These are phyloP conservation scores for Dipodascus geniculatus DNA, from an alignment of 805 yeast genomes.

Conservation along the genomic window DNA sequence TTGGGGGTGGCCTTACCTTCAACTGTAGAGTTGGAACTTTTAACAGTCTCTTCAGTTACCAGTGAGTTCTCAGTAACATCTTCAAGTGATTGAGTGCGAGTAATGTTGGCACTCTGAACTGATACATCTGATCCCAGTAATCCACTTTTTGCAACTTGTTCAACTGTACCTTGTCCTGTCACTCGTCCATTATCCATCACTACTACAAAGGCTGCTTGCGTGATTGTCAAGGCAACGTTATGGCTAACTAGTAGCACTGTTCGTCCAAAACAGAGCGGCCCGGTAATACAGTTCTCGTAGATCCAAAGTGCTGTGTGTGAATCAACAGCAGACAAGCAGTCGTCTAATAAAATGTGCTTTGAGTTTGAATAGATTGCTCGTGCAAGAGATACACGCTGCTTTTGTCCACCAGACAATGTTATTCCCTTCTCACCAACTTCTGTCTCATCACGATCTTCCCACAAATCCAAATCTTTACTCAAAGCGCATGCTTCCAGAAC, in stretches of 20 bases:
- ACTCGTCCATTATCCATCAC: slow-evolving; percentile 78
- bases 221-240: slow-evolving; percentile 80
- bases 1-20: background rate
- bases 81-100: slow-evolving; percentile 86
- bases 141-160: slow-evolving; percentile 51
- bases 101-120: slow-evolving; percentile 60
- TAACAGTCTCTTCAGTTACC: slow-evolving; percentile 23
- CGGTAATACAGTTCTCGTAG: slow-evolving; percentile 82
- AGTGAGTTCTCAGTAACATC: slow-evolving; percentile 80
- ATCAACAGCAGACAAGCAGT: slow-evolving; percentile 93
- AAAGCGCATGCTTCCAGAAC: slow-evolving; percentile 82
- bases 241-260: slow-evolving; percentile 89
- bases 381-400: slow-evolving; percentile 91
- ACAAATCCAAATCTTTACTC: slow-evolving; percentile 65
- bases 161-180: slow-evolving; percentile 66
- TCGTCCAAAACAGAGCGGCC: slow-evolving; percentile 73
- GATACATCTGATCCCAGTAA: slow-evolving; percentile 62
- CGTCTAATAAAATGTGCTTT: slow-evolving; percentile 74
- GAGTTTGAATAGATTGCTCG: slow-evolving; percentile 87
- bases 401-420: slow-evolving; percentile 93
- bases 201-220: slow-evolving; percentile 69
- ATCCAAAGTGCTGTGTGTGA: slow-evolving; percentile 93
- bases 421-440: slow-evolving; percentile 97
- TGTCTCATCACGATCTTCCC: slow-evolving; percentile 66
- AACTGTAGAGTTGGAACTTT: background rate